Evolutionary conservation across 495 filamentous ascomycete species (phyloP).

Genomic region (Evernia prunastri): DNA sequence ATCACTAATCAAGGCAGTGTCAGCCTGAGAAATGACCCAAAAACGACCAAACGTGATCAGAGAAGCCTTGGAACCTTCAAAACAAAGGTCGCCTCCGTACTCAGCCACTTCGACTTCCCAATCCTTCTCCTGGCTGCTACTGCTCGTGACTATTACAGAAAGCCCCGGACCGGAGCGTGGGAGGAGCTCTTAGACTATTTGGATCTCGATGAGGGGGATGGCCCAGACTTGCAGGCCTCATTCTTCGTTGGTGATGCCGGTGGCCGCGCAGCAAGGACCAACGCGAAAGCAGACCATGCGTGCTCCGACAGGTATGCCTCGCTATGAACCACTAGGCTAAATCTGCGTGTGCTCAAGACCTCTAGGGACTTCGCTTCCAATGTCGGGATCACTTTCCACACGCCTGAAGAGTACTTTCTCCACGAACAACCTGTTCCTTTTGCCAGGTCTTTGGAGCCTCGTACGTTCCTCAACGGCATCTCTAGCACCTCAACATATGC

Average conservation of each 20-base stretch:
- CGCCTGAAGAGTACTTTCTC: slow-evolving; percentile 89
- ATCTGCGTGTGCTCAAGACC: neutral
- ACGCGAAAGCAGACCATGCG: slow-evolving; percentile 56
- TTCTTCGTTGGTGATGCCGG: slow-evolving; percentile 92
- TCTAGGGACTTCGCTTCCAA: slow-evolving; percentile 72
- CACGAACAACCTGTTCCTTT: slow-evolving; percentile 55
- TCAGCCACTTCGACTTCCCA: slow-evolving; percentile 68
- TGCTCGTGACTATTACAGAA: slow-evolving; percentile 69
- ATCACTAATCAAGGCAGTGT: slow-evolving; percentile 86
- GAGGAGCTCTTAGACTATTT: slow-evolving; percentile 68
- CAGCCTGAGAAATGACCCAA: slow-evolving; percentile 62
- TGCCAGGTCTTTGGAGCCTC: slow-evolving; percentile 60
- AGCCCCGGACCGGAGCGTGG: slow-evolving; percentile 91
- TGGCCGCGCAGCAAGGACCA: slow-evolving; percentile 39
- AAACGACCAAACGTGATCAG: slow-evolving; percentile 56
- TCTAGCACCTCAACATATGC: slow-evolving; percentile 26
- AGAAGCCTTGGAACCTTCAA: slow-evolving; percentile 71
- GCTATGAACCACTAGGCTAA: neutral
- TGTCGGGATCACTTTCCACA: slow-evolving; percentile 68
- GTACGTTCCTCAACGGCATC: slow-evolving; percentile 38
- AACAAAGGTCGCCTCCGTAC: slow-evolving; percentile 60
- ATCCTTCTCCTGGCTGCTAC: slow-evolving; percentile 81
- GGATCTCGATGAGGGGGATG: slow-evolving; percentile 53
- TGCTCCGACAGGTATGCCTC: slow-evolving; percentile 64
- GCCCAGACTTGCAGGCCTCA: slow-evolving; percentile 58